These are phyloP conservation scores for Curvularia verruculosa DNA, from an alignment of 2,329 filamentous ascomycete genomes.

Conservation along the genomic window DNA sequence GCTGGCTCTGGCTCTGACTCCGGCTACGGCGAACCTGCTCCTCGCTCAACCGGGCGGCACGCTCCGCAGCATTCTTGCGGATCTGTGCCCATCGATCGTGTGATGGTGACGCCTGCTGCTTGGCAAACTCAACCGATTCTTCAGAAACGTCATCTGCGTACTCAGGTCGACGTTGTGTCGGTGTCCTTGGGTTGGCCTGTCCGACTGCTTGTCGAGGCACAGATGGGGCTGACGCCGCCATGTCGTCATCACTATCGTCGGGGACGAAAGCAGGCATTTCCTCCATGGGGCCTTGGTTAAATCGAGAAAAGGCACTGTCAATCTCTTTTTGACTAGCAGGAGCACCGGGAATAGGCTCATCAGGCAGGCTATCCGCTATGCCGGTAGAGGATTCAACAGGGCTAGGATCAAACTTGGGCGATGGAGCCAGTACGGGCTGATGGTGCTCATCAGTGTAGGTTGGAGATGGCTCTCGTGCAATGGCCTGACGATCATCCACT, in stretches of 20 bases:
- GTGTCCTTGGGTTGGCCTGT: slow-evolving; percentile 23
- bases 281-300: slow-evolving; percentile 85
- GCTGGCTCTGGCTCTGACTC: slow-evolving; percentile 60
- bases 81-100: slow-evolving; percentile 95
- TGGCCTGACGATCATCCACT: slow-evolving; percentile 30
- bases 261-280: slow-evolving; percentile 87
- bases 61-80: slow-evolving; percentile 87
- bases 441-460: slow-evolving; percentile 28
- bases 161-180: slow-evolving; percentile 25
- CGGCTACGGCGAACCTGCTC: slow-evolving; percentile 65
- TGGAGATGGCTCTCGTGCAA: slow-evolving; percentile 36
- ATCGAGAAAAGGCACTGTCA: slow-evolving; percentile 68
- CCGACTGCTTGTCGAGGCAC: slow-evolving; percentile 32
- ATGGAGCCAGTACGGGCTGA: slow-evolving; percentile 27
- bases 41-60: slow-evolving; percentile 71
- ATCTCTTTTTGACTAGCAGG: slow-evolving; percentile 66
- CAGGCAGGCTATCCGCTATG: slow-evolving; percentile 47
- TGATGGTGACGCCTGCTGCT: slow-evolving; percentile 43
- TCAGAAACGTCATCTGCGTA: slow-evolving; percentile 49
- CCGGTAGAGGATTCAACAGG: slow-evolving; percentile 30
- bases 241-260: slow-evolving; percentile 46
- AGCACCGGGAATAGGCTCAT: slow-evolving; percentile 63
- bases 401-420: slow-evolving; percentile 37
- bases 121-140: slow-evolving; percentile 49
- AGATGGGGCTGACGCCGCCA: slow-evolving; percentile 25